A percentile compares a stretch with the other conserved stretches of the same genome.
These are phyloP conservation scores for Aciculosporium take DNA, from an alignment of 2,329 filamentous ascomycete species.

Conservation along the genomic window DNA sequence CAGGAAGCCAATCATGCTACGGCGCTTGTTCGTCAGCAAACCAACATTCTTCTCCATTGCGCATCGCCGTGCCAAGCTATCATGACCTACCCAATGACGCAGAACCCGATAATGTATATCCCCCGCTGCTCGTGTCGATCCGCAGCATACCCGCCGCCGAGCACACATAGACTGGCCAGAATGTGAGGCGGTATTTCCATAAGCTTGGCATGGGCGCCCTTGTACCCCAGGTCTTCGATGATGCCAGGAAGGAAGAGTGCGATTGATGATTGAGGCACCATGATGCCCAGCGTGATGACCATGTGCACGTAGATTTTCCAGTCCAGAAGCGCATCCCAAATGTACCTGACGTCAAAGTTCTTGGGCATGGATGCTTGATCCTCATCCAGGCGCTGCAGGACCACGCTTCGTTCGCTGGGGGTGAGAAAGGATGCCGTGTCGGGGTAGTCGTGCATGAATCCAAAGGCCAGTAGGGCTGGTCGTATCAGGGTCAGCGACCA, in stretches of 20 bases:
- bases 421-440: conserved; percentile 34
- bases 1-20: conserved; percentile 20
- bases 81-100: conserved; percentile 18
- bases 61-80: background rate
- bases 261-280: conserved; percentile 25
- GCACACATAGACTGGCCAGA: conserved; percentile 22
- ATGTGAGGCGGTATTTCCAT: conserved; percentile 25
- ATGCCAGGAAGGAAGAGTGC: conserved; percentile 24
- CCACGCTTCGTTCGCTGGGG: conserved; percentile 26
- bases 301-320: conserved; percentile 43
- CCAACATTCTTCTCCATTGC: background rate
- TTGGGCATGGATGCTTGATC: conserved; percentile 36
- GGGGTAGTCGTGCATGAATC: conserved; percentile 46
- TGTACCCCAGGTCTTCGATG: conserved; percentile 22
- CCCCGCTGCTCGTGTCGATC: conserved; percentile 22
- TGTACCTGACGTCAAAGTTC: conserved; percentile 40
- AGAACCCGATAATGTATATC: conserved; percentile 24
- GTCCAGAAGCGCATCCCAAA: conserved; percentile 42
- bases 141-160: conserved; percentile 28
- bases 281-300: conserved; percentile 45
- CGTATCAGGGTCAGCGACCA: conserved; percentile 6
- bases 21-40: background rate
- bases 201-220: conserved; percentile 22
- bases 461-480: conserved; percentile 32
- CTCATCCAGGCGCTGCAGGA: conserved; percentile 27